These are phyloP conservation scores for Rhodosporidiobolus sp. DNA, from an alignment of 768 basidiomycete species.

Conservation along the genomic window DNA sequence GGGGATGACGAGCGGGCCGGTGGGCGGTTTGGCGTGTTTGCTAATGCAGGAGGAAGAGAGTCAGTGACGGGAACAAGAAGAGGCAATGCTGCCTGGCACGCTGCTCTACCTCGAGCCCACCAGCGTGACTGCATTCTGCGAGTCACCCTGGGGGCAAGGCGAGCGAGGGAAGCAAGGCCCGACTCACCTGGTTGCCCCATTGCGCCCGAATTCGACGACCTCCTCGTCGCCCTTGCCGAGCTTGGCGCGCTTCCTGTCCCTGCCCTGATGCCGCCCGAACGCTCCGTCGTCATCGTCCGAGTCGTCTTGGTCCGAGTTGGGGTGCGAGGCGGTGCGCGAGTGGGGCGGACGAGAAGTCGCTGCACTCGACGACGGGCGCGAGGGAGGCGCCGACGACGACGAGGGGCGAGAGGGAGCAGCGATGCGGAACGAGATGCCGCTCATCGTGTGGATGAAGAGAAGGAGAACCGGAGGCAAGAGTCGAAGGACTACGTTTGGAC, in stretches of 20 bases:
- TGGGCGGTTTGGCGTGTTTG: constrained; percentile 17
- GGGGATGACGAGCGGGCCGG: constrained; percentile 73
- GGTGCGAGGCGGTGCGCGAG: neutral
- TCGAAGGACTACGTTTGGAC: too few relatives aligned
- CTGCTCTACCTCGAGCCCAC: neutral
- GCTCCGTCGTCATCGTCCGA: constrained; percentile 15
- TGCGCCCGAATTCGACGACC: constrained; percentile 27
- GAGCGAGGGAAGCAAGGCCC: neutral
- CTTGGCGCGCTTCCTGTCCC: constrained; percentile 16
- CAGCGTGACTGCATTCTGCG: too few relatives aligned
- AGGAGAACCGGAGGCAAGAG: too few relatives aligned
- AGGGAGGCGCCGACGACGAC: constrained; percentile 3
- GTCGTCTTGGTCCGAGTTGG: neutral
- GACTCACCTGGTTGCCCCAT: constrained; percentile 24
- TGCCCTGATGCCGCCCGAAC: neutral
- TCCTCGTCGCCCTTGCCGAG: constrained; percentile 25
- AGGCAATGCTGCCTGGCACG: too few relatives aligned
- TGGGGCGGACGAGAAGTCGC: neutral
- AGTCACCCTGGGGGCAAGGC: too few relatives aligned
- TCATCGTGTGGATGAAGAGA: constrained; percentile 6
- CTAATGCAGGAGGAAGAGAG: neutral
- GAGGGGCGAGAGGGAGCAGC: constrained; percentile 13
- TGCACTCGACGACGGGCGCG: neutral
- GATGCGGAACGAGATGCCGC: constrained; percentile 36
- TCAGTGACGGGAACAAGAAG: neutral